Percentiles rank a stretch among this genome's conserved stretches.
These are phyloP conservation scores for Clitoria ternatea DNA, from an alignment of 306 rosid genomes.

Conservation along the genomic window DNA sequence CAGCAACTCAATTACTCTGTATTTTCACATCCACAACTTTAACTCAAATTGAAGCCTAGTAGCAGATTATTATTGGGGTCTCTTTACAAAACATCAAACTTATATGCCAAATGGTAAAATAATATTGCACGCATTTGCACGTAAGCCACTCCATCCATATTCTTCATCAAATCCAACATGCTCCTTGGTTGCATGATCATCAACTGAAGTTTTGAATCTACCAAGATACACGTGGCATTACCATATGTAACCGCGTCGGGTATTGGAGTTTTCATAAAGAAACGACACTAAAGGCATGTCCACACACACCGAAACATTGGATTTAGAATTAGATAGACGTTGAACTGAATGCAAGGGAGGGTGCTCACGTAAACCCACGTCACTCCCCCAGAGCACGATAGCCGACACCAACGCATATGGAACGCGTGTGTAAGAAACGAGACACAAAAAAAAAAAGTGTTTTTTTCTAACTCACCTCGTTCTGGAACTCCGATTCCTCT, in stretches of 20 bases:
- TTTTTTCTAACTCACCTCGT: constrained; percentile 81
- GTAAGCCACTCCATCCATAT: neutral
- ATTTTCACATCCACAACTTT: neutral
- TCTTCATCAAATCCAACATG: neutral
- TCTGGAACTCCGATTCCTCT: constrained; percentile 47
- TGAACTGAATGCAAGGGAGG: constrained; percentile 2
- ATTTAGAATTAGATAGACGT: neutral
- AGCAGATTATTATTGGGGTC: neutral
- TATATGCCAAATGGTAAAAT: neutral
- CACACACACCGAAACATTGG: neutral
- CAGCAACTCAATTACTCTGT: neutral
- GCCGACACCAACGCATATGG: neutral
- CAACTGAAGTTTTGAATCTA: neutral
- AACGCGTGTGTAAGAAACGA: neutral
- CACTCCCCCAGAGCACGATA: constrained; percentile 28
- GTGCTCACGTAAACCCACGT: constrained; percentile 28
- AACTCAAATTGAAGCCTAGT: neutral
- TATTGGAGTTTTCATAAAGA: neutral
- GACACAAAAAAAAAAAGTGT: no score
- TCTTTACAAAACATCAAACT: neutral
- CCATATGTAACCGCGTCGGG: neutral
- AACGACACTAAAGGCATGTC: neutral
- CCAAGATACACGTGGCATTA: constrained; percentile 12
- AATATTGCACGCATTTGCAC: neutral
- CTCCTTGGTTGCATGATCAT: neutral